phyloP scores from a whole-genome alignment of 805 yeast genomes.

The Ogataea methanolica region DNA sequence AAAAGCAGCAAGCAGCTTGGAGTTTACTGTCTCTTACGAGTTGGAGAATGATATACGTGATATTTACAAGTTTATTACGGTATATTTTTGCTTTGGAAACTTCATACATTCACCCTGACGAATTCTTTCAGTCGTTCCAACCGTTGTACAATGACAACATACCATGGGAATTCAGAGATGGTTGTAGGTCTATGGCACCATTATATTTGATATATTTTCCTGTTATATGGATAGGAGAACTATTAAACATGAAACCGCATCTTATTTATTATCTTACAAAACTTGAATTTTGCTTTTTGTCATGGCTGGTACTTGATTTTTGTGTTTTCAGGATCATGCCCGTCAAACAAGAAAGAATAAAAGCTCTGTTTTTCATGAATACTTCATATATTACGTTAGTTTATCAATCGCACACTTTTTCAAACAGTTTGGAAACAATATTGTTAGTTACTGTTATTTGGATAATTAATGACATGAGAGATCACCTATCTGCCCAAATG shows the following conservation, averaged over 20 bases:
- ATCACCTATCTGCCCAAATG: constrained; percentile 8
- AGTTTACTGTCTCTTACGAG: constrained; percentile 16
- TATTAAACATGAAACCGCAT: constrained; percentile 37
- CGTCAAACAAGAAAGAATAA: constrained; percentile 29
- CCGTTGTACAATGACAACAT: constrained; percentile 49
- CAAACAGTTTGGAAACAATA: constrained; percentile 78
- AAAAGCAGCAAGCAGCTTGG: background rate
- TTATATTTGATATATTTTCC: constrained; percentile 70
- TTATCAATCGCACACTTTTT: constrained; percentile 81
- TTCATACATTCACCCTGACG: constrained; percentile 96
- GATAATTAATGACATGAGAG: constrained; percentile 36
- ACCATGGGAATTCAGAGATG: constrained; percentile 80
- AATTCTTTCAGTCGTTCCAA: constrained; percentile 90
- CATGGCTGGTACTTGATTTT: constrained; percentile 31
- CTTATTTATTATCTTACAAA: constrained; percentile 51
- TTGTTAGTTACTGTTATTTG: constrained; percentile 47
- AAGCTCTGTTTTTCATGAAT: constrained; percentile 44
- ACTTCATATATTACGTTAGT: constrained; percentile 69
- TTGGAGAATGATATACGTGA: constrained; percentile 47
- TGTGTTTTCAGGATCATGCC: constrained; percentile 29
- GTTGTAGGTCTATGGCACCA: constrained; percentile 67
- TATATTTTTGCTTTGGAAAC: constrained; percentile 58
- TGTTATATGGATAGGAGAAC: constrained; percentile 36
- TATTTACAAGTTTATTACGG: constrained; percentile 41
- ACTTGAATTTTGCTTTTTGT: constrained; percentile 34